phyloP scores from a whole-genome alignment of 2,329 filamentous ascomycete genomes.

The Sarocladium kiliense region DNA sequence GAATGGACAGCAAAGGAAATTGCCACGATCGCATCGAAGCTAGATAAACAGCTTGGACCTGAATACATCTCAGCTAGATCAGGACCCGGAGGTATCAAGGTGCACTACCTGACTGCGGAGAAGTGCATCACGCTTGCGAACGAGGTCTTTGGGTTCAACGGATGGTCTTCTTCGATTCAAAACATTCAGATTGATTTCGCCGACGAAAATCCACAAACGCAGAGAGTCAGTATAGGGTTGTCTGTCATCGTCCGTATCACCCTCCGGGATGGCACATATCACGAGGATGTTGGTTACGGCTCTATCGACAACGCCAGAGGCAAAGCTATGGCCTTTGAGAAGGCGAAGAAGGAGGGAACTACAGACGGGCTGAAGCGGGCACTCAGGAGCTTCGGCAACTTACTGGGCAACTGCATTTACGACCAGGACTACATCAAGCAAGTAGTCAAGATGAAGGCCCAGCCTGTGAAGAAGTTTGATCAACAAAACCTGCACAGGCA shows the following conservation, averaged over 20 bases:
- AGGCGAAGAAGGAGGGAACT: conserved; percentile 96
- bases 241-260: conserved; percentile 90
- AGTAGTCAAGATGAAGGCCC: conserved; percentile 83
- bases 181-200: conserved; percentile 95
- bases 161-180: conserved; percentile 94
- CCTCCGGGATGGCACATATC: conserved; percentile 87
- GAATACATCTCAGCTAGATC: conserved; percentile 89
- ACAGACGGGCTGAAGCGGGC: conserved; percentile 91
- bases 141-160: conserved; percentile 94
- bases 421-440: conserved; percentile 90
- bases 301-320: conserved; percentile 94
- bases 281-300: conserved; percentile 96
- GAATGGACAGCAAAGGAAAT: conserved; percentile 89
- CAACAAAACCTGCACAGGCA: conserved; percentile 78
- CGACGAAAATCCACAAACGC: conserved; percentile 74
- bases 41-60: conserved; percentile 90
- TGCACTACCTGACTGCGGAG: conserved; percentile 93
- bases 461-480: conserved; percentile 67
- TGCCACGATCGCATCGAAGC: conserved; percentile 75
- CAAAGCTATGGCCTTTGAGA: conserved; percentile 94
- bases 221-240: conserved; percentile 77
- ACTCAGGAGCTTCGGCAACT: conserved; percentile 87
- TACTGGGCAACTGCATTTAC: conserved; percentile 97
- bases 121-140: conserved; percentile 95
- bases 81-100: conserved; percentile 77